A percentile compares a stretch with the other conserved stretches of the same genome.
Conservation (phyloP, 768 basidiomycete genomes). For the Lentinula lateritia region DNA sequence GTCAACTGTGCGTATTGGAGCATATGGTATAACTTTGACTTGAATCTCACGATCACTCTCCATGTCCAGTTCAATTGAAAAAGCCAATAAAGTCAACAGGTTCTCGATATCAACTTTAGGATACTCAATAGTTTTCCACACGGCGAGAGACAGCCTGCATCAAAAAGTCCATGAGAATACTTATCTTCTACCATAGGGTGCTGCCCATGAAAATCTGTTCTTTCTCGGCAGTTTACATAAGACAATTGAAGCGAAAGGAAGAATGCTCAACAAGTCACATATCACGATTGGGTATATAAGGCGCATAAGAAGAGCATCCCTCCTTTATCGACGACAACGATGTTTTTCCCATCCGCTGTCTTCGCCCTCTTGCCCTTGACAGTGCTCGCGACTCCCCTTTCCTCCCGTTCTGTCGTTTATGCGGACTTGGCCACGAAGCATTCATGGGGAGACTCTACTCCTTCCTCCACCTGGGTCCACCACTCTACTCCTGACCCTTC, state of each 20-base stretch:
- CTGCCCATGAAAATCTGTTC: background rate
- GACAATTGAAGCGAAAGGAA: background rate
- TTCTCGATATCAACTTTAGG: background rate
- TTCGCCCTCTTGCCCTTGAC: background rate
- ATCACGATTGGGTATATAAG: background rate
- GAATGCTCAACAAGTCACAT: background rate
- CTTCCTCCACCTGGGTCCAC: background rate
- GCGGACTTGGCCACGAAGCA: background rate
- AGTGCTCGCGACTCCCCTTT: background rate
- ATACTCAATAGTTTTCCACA: background rate
- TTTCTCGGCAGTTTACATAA: background rate
- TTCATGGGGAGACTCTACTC: background rate
- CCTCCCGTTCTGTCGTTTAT: background rate
- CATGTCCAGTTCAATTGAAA: background rate
- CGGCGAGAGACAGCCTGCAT: background rate
- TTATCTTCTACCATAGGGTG: background rate
- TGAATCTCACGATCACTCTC: background rate
- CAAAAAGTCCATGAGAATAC: background rate
- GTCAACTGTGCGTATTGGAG: background rate
- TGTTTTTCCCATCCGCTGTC: background rate
- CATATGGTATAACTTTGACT: background rate
- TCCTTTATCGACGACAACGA: background rate
- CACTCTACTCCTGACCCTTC: conserved; percentile 5
- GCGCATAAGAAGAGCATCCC: background rate
- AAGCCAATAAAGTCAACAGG: background rate